phyloP scores from a whole-genome alignment of 805 yeast genomes.

The Lipomyces oligophaga region DNA sequence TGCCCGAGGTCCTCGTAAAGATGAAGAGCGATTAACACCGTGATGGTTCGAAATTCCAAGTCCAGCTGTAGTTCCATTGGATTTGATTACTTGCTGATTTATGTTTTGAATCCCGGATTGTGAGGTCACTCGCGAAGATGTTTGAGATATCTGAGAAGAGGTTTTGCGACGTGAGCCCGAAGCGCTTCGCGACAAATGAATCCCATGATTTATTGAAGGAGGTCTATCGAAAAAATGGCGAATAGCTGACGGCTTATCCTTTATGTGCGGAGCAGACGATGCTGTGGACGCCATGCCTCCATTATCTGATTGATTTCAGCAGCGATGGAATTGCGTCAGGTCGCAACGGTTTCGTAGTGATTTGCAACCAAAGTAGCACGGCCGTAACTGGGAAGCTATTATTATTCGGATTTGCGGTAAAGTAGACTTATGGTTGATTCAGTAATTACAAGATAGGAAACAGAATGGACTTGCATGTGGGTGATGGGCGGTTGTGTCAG shows the following conservation, averaged over 20 bases:
- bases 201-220: conserved; percentile 5
- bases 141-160: background rate
- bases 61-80: background rate
- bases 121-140: background rate
- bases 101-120: background rate
- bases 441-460: too few species aligned
- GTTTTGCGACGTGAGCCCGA: background rate
- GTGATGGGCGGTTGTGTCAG: too few species aligned
- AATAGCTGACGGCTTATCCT: conserved; percentile 25
- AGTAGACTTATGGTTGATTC: too few species aligned
- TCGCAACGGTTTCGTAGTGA: too few species aligned
- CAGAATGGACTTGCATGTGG: too few species aligned
- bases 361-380: too few species aligned
- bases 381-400: too few species aligned
- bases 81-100: background rate
- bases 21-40: conserved; percentile 23
- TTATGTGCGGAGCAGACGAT: conserved; percentile 15
- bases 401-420: too few species aligned
- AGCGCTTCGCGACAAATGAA: conserved; percentile 9
- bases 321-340: too few species aligned
- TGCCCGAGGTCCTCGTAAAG: conserved; percentile 37
- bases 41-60: background rate
- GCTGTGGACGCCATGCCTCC: conserved; percentile 15
- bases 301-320: too few species aligned
- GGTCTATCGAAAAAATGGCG: conserved; percentile 23